Percentiles rank a stretch among this genome's conserved stretches.
These are phyloP conservation scores for Macrotyloma uniflorum DNA, from an alignment of 306 rosid genomes.

Conservation along the genomic window DNA sequence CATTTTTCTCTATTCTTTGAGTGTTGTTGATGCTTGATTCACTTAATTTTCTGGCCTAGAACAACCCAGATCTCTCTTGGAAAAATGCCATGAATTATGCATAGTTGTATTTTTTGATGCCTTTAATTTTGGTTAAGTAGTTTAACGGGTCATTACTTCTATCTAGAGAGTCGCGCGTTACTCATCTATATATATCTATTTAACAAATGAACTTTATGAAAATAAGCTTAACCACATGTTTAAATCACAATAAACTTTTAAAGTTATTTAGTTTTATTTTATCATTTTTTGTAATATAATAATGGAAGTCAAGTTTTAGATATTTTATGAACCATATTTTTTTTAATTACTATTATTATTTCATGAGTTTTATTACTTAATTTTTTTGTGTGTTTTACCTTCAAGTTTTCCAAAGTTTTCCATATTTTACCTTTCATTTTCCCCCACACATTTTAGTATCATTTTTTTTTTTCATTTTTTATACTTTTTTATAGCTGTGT, in stretches of 20 bases:
- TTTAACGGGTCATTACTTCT: conserved; percentile 32
- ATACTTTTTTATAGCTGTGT: too few species aligned
- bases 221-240: background rate
- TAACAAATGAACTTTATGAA: background rate
- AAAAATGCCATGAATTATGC: conserved; percentile 20
- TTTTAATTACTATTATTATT: too few species aligned
- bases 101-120: conserved; percentile 30
- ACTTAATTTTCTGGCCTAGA: background rate
- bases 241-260: background rate
- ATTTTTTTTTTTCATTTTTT: too few species aligned
- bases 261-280: too few species aligned
- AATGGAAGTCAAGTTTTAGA: background rate
- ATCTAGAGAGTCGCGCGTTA: conserved; percentile 28
- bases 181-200: background rate
- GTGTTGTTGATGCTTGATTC: background rate
- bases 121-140: conserved; percentile 29
- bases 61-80: conserved; percentile 20
- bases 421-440: too few species aligned
- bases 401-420: too few species aligned
- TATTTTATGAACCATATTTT: too few species aligned
- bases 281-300: too few species aligned
- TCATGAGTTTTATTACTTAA: too few species aligned
- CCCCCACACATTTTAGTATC: too few species aligned
- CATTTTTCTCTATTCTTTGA: conserved; percentile 29
- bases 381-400: too few species aligned